phyloP scores from a whole-genome alignment of 1,139 yeast genomes.

The Hansenula lynferdii region DNA sequence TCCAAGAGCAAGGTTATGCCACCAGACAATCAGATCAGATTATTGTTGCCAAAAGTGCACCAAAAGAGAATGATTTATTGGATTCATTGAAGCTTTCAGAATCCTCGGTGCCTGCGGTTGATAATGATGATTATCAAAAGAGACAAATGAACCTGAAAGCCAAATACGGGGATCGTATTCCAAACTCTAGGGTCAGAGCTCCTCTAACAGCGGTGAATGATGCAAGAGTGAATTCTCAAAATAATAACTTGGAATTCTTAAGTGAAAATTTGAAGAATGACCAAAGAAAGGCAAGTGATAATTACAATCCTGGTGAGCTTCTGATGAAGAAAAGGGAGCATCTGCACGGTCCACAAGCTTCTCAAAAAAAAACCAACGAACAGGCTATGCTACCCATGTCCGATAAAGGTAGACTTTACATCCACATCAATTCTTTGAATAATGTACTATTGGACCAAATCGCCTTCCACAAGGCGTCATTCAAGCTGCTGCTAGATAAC shows the following conservation, averaged over 20 bases:
- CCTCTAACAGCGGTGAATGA: conserved; percentile 12
- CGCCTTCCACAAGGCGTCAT: conserved; percentile 51
- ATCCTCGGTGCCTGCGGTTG: conserved; percentile 14
- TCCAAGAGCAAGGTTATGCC: conserved; percentile 29
- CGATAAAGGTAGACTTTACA: conserved; percentile 73
- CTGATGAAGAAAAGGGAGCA: conserved; percentile 2
- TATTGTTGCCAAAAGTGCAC: conserved; percentile 25
- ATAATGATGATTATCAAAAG: conserved; percentile 8
- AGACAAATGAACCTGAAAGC: conserved; percentile 4
- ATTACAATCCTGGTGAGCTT: conserved; percentile 19
- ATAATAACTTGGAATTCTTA: background rate
- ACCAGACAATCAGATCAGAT: conserved; percentile 26
- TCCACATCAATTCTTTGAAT: conserved; percentile 56
- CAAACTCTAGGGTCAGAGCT: conserved; percentile 9
- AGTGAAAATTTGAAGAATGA: too few species aligned
- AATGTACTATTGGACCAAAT: conserved; percentile 56
- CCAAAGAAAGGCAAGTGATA: too few species aligned
- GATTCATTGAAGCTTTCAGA: conserved; percentile 9
- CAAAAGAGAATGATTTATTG: conserved; percentile 3
- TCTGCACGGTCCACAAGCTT: background rate
- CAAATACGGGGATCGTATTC: conserved; percentile 2
- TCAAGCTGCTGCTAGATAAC: conserved; percentile 76
- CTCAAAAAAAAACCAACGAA: too few species aligned
- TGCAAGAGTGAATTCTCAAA: background rate
- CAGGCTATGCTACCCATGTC: conserved; percentile 22